phyloP scores from a whole-genome alignment of 2,329 filamentous ascomycete species.

The Exophiala lecanii-corni region DNA sequence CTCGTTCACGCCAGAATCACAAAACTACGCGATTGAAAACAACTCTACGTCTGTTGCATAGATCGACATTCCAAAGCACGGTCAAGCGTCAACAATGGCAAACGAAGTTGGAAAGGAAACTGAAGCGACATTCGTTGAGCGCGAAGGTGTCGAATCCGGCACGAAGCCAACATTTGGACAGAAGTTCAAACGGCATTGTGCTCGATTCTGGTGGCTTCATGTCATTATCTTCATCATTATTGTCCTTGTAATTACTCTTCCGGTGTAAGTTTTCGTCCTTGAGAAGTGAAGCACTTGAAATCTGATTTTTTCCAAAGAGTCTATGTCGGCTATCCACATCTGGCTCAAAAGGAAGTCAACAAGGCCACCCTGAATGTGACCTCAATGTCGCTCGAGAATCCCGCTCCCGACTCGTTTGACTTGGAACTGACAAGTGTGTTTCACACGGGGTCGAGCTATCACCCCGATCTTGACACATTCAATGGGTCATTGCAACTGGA shows the following conservation, averaged over 20 bases:
- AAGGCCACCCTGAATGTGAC: constrained; percentile 48
- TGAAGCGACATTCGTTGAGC: neutral
- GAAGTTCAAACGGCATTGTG: constrained; percentile 21
- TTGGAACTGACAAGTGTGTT: constrained; percentile 47
- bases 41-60: too few species aligned
- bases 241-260: constrained; percentile 51
- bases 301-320: constrained; percentile 37
- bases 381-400: constrained; percentile 48
- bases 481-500: constrained; percentile 48
- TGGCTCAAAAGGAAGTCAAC: constrained; percentile 53
- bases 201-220: constrained; percentile 51
- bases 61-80: too few species aligned
- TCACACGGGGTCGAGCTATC: constrained; percentile 46
- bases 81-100: neutral
- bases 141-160: neutral
- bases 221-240: constrained; percentile 48
- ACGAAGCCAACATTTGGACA: constrained; percentile 9
- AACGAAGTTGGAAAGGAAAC: neutral
- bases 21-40: too few species aligned
- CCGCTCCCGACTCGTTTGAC: constrained; percentile 45
- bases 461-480: constrained; percentile 53
- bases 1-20: too few species aligned
- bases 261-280: constrained; percentile 45
- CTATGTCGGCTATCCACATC: constrained; percentile 56
- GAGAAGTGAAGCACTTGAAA: neutral